phyloP scores from a whole-genome alignment of 805 yeast species.

The Candida dendrica region DNA sequence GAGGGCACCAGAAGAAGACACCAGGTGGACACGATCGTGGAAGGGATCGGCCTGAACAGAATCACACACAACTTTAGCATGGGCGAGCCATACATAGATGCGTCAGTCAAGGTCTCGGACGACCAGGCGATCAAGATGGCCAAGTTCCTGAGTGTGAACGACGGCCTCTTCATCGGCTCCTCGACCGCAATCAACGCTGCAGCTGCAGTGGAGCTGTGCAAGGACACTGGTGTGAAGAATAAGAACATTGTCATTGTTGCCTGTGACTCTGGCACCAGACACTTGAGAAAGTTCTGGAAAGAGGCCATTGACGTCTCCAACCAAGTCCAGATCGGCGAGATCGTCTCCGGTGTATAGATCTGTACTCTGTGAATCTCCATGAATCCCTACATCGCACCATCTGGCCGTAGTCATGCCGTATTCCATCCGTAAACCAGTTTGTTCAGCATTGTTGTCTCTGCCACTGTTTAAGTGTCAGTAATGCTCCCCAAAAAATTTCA shows the following conservation, averaged over 20 bases:
- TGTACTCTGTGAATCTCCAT: too few relatives aligned
- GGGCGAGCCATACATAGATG: constrained; percentile 69
- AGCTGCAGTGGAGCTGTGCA: constrained; percentile 66
- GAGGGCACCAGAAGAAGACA: constrained; percentile 94
- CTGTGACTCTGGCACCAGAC: constrained; percentile 90
- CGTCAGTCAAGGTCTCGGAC: constrained; percentile 73
- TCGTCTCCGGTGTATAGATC: constrained; percentile 12
- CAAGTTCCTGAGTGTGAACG: constrained; percentile 66
- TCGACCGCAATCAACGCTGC: constrained; percentile 93
- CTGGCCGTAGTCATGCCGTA: too few relatives aligned
- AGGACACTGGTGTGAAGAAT: constrained; percentile 33
- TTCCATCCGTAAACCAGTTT: too few relatives aligned
- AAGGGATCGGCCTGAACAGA: constrained; percentile 89
- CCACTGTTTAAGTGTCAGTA: background rate
- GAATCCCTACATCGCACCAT: too few relatives aligned
- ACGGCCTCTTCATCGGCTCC: constrained; percentile 88
- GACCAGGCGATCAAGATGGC: constrained; percentile 86
- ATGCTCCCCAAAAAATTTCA: background rate
- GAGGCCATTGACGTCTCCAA: constrained; percentile 36
- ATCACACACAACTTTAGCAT: constrained; percentile 72
- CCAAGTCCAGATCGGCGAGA: constrained; percentile 27
- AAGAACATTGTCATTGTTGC: constrained; percentile 78
- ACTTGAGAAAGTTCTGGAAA: constrained; percentile 89
- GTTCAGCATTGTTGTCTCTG: too few relatives aligned
- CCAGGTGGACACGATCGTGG: constrained; percentile 91